Conservation (phyloP, 192 early-diverging fungal genomes). For the Coemansia javaensis region DNA sequence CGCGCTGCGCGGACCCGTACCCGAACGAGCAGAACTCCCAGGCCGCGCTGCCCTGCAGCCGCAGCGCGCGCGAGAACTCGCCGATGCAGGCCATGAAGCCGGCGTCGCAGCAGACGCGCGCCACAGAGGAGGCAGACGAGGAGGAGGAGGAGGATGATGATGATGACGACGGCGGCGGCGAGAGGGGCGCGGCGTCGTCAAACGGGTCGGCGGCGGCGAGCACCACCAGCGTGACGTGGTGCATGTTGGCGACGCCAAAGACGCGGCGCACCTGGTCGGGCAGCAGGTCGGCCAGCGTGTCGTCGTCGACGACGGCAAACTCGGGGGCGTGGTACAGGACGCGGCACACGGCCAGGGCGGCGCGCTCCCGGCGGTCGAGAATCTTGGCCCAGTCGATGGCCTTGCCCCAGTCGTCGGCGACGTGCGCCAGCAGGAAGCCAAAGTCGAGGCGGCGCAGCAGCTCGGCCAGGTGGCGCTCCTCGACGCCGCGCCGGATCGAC, state of each 20-base stretch:
- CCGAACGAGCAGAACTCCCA: slow-evolving; percentile 34
- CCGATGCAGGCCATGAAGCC: slow-evolving; percentile 13
- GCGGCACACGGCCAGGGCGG: slow-evolving; percentile 25
- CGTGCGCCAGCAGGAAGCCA: slow-evolving; percentile 21
- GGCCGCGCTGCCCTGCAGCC: slow-evolving; percentile 3
- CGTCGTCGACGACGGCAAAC: slow-evolving; percentile 37
- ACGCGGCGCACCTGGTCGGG: slow-evolving; percentile 16
- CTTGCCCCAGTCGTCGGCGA: slow-evolving; percentile 33
- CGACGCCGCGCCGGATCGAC: slow-evolving; percentile 25
- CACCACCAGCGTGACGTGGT: slow-evolving; percentile 29
- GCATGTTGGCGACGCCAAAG: slow-evolving; percentile 17
- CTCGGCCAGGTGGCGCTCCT: slow-evolving; percentile 28
- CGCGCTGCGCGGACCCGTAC: slow-evolving; percentile 11
- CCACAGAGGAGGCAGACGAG: neutral
- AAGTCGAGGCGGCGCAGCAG: slow-evolving; percentile 26
- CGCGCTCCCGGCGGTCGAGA: slow-evolving; percentile 21
- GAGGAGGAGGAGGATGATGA: neutral
- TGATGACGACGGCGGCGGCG: slow-evolving; percentile 1
- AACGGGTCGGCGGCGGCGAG: slow-evolving; percentile 19
- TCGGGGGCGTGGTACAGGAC: slow-evolving; percentile 29
- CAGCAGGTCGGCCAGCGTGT: slow-evolving; percentile 8
- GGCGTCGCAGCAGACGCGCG: neutral
- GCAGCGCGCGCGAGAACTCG: slow-evolving; percentile 31
- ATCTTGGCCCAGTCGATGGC: slow-evolving; percentile 36
- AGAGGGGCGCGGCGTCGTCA: slow-evolving; percentile 1